phyloP scores from a whole-genome alignment of 257 asterid species.

The Solanum rostratum region DNA sequence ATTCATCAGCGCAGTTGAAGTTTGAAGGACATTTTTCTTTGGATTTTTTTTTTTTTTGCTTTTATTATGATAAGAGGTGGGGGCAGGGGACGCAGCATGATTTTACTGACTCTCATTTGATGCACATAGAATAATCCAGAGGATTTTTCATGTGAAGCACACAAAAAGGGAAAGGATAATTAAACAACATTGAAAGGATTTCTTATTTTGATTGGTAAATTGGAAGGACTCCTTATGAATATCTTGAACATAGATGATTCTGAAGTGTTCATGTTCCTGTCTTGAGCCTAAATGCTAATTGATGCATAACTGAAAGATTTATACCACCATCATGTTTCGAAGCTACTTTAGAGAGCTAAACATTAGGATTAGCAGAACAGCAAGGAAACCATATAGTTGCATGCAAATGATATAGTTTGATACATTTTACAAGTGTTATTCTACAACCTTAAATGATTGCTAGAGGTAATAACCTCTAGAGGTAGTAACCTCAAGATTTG shows the following conservation, averaged over 20 bases:
- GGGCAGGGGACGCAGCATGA: neutral
- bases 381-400: neutral
- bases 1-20: neutral
- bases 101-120: neutral
- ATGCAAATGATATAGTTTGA: neutral
- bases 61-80: neutral
- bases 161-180: neutral
- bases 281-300: neutral
- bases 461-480: neutral
- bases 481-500: neutral
- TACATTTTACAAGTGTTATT: neutral
- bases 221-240: neutral
- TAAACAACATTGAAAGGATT: neutral
- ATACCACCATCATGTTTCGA: neutral
- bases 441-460: neutral
- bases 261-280: neutral
- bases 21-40: neutral
- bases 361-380: neutral
- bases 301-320: neutral
- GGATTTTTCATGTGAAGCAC: neutral
- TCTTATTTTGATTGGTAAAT: neutral
- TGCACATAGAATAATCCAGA: neutral
- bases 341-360: neutral
- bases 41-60: neutral
- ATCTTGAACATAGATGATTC: neutral